Conservation (phyloP, 140 eudicot genomes). For the Stevia rebaudiana region DNA sequence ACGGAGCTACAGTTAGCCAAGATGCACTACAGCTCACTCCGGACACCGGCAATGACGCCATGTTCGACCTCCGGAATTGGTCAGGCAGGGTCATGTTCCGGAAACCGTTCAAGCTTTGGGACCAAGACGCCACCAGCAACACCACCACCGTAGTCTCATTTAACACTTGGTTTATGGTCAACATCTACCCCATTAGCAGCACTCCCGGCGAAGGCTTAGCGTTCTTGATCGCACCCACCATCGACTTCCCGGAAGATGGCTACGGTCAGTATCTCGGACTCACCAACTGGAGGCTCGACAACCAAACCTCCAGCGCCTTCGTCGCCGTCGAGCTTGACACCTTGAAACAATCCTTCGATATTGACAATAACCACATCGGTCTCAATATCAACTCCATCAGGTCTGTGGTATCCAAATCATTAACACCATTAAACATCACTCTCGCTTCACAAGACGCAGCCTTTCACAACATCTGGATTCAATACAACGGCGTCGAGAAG, state of each 20-base stretch:
- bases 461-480: neutral
- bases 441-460: neutral
- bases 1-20: slow-evolving; percentile 24
- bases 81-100: slow-evolving; percentile 48
- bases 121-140: slow-evolving; percentile 1
- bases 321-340: slow-evolving; percentile 84
- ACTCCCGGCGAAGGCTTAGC: slow-evolving; percentile 61
- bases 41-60: slow-evolving; percentile 20
- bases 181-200: slow-evolving; percentile 26
- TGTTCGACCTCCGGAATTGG: slow-evolving; percentile 11
- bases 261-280: slow-evolving; percentile 59
- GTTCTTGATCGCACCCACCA: slow-evolving; percentile 50
- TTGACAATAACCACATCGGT: slow-evolving; percentile 62
- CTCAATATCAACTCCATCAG: slow-evolving; percentile 42
- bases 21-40: slow-evolving; percentile 65
- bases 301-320: slow-evolving; percentile 28
- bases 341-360: slow-evolving; percentile 44
- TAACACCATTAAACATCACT: slow-evolving; percentile 15
- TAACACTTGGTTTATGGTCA: slow-evolving; percentile 49
- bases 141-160: slow-evolving; percentile 43
- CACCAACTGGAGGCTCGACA: slow-evolving; percentile 50
- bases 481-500: neutral
- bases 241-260: slow-evolving; percentile 36
- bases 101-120: slow-evolving; percentile 38
- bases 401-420: slow-evolving; percentile 22